Percentiles rank a stretch among this genome's conserved stretches.
These are phyloP conservation scores for Prunus mira DNA, from an alignment of 306 rosid species.

Conservation along the genomic window DNA sequence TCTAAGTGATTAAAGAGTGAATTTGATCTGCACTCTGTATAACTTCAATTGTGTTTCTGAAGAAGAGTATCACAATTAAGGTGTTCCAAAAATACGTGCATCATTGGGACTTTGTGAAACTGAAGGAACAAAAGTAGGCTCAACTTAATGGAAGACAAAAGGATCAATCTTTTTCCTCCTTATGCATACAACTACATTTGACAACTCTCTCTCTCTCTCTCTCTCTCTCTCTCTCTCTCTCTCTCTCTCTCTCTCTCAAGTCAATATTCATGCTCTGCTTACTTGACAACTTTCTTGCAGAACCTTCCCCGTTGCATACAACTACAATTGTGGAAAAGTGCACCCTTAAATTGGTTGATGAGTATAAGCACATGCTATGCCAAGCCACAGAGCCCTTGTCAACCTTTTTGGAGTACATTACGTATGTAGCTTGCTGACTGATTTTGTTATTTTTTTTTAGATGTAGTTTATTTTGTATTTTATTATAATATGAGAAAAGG, in stretches of 20 bases:
- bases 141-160: neutral
- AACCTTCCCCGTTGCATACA: constrained; percentile 95
- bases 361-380: constrained; percentile 93
- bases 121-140: neutral
- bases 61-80: neutral
- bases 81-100: neutral
- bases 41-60: neutral
- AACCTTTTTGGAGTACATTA: constrained; percentile 86
- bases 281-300: constrained; percentile 50
- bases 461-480: neutral
- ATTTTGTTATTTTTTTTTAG: neutral
- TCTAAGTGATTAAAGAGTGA: neutral
- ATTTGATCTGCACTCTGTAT: neutral
- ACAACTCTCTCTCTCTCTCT: too few species aligned
- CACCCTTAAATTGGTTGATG: constrained; percentile 95
- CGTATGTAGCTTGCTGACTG: constrained; percentile 45
- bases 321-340: constrained; percentile 96
- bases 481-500: neutral
- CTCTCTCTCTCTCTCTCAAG: neutral
- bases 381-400: constrained; percentile 95
- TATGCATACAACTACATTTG: neutral
- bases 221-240: too few species aligned
- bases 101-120: neutral
- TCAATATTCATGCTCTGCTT: constrained; percentile 15
- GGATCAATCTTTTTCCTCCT: neutral